Evolutionary conservation across 257 asterid species (phyloP), one percentile per base, ranked within the genome.

Genomic region (Solanum virginianum): DNA sequence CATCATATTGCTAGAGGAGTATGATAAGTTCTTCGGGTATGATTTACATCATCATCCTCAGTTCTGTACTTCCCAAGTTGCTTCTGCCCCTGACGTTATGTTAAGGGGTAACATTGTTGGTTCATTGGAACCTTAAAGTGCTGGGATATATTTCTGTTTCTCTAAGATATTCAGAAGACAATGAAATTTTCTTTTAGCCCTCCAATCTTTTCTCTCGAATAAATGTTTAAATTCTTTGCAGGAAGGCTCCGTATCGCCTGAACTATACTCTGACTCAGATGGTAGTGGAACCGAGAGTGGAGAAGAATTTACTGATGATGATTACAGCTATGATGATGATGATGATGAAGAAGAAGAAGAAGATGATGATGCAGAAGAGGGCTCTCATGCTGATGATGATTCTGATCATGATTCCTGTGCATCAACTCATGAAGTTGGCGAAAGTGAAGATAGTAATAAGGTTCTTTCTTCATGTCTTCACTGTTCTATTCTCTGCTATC

Each of bases 1-100:
- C 84, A 97, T 95, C 84, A 94, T 95, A 56, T 90, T 95, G 85
- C 95, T 97, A 15, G 99, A 97, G 92, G 98, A 94, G 88, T 95
- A 93, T 77, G 89, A 91, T 41, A 92, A 80, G 79, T 88, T 95
- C 83, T 97, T 95, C 89, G 97, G 98, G 95, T 96, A 95, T 82
- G 92, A 86, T 88, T 83, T 71, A 14, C 74, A 41, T 69, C 32
- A 62, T 45, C 43, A 54, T 36, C 17, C 51, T 56, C 74, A 54
- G 39, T 80, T 80, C 72, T 85, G 72, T 75, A 75, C 43, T 75
- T 49, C 62, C 62, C 3, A 57, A 75, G 32, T 85, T 79, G 83
- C 84, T 70, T 86, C 63, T 77, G 47, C 47, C 39, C 24, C 82
- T 77, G 82, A 16, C 7, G 7, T 77, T 51, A 51, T 77, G 13